phyloP scores from a whole-genome alignment of 2,329 filamentous ascomycete species.

The Emericellopsis cladophorae region DNA sequence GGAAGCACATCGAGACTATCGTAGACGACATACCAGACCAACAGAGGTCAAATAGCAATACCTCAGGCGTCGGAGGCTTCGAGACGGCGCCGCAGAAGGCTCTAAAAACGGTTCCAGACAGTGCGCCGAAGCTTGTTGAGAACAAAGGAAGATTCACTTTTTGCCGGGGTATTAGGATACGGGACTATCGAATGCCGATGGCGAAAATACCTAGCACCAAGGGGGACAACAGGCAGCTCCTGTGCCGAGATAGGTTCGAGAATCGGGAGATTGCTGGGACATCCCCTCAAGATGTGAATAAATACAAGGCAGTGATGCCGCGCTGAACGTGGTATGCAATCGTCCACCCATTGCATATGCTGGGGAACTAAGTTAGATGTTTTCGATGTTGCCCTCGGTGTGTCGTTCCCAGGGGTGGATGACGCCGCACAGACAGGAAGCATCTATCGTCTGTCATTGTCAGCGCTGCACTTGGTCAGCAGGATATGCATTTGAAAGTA shows the following conservation, averaged over 20 bases:
- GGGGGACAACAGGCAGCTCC: slow-evolving; percentile 8
- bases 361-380: too few species aligned
- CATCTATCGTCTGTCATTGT: too few species aligned
- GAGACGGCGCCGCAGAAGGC: slow-evolving; percentile 4
- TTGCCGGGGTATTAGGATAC: slow-evolving; percentile 14
- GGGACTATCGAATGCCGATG: slow-evolving; percentile 12
- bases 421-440: too few species aligned
- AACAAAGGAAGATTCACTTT: slow-evolving; percentile 14
- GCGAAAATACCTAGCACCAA: not conserved
- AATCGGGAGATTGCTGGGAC: slow-evolving; percentile 7
- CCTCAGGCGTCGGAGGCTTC: not conserved
- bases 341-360: too few species aligned
- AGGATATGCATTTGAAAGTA: too few species aligned
- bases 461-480: too few species aligned
- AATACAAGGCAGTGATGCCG: not conserved
- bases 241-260: slow-evolving; percentile 18
- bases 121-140: slow-evolving; percentile 11
- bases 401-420: too few species aligned
- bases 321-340: too few species aligned
- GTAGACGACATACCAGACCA: too few species aligned
- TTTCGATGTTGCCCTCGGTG: too few species aligned
- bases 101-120: slow-evolving; percentile 11
- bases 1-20: too few species aligned
- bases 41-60: too few species aligned
- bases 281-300: slow-evolving; percentile 6